Conservation (phyloP, 768 basidiomycete species). For the Chalciporus chontae region DNA sequence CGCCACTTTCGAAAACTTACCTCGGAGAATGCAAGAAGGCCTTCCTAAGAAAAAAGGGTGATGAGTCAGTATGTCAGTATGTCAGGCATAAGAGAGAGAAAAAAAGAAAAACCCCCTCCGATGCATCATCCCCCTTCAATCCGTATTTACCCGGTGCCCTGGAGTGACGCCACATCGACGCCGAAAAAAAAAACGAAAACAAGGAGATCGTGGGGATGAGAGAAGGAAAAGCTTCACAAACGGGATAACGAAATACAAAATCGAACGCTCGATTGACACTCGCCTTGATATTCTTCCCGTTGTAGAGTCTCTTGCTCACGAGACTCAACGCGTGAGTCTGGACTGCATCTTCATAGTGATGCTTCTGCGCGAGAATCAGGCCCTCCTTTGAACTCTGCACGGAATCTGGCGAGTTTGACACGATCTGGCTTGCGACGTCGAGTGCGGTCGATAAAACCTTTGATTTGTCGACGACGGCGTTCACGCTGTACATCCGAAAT, state of each 20-base stretch:
- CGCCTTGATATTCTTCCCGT: slow-evolving; percentile 69
- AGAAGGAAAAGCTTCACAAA: neutral
- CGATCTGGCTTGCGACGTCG: slow-evolving; percentile 55
- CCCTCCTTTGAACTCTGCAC: slow-evolving; percentile 75
- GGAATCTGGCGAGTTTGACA: slow-evolving; percentile 70
- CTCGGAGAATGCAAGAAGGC: slow-evolving; percentile 60
- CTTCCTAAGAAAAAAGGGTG: slow-evolving; percentile 46
- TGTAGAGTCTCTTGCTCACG: slow-evolving; percentile 52
- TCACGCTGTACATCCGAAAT: slow-evolving; percentile 48
- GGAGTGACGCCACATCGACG: slow-evolving; percentile 2
- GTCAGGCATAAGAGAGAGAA: neutral
- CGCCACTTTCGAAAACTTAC: slow-evolving; percentile 16
- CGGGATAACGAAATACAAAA: neutral
- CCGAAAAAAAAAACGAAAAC: neutral
- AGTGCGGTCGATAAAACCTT: slow-evolving; percentile 60
- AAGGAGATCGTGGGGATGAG: neutral
- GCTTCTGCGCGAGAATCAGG: slow-evolving; percentile 51
- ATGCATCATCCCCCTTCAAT: neutral
- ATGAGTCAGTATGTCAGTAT: slow-evolving; percentile 12
- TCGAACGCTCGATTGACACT: slow-evolving; percentile 14
- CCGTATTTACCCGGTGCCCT: slow-evolving; percentile 1
- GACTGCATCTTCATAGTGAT: slow-evolving; percentile 51
- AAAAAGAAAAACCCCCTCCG: too few species aligned
- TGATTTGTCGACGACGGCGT: slow-evolving; percentile 55
- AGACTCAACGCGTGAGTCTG: slow-evolving; percentile 41